Conservation (phyloP, 257 asterid genomes). For the Przewalskia tangutica region DNA sequence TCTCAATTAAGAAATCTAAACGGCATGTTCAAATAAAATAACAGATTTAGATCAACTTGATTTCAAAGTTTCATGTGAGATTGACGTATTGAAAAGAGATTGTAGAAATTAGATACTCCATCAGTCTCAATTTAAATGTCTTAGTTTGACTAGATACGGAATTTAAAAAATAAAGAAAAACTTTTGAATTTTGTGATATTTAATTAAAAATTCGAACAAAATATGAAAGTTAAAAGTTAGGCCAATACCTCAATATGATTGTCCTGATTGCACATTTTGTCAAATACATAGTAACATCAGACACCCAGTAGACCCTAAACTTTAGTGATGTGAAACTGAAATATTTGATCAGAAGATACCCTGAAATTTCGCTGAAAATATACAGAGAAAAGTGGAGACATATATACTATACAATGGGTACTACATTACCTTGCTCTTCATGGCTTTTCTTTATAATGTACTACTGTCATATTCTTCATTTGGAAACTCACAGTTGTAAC, state of each 20-base stretch:
- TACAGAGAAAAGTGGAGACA: not conserved
- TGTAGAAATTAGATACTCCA: no score
- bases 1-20: no score
- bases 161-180: no score
- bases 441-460: not conserved
- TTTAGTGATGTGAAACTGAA: not conserved
- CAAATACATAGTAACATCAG: not conserved
- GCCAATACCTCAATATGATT: not conserved
- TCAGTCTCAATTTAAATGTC: no score
- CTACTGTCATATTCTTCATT: not conserved
- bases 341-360: not conserved
- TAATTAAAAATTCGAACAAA: not conserved
- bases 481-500: not conserved
- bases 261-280: not conserved
- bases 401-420: not conserved
- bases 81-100: not conserved
- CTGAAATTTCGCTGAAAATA: not conserved
- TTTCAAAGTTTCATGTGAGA: not conserved
- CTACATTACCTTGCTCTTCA: not conserved
- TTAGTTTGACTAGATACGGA: no score
- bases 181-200: no score
- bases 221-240: not conserved
- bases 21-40: no score
- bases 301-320: not conserved
- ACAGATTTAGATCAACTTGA: no score